These are phyloP conservation scores for Aspergillus tubingensis DNA, from an alignment of 2,329 filamentous ascomycete species.

Conservation along the genomic window DNA sequence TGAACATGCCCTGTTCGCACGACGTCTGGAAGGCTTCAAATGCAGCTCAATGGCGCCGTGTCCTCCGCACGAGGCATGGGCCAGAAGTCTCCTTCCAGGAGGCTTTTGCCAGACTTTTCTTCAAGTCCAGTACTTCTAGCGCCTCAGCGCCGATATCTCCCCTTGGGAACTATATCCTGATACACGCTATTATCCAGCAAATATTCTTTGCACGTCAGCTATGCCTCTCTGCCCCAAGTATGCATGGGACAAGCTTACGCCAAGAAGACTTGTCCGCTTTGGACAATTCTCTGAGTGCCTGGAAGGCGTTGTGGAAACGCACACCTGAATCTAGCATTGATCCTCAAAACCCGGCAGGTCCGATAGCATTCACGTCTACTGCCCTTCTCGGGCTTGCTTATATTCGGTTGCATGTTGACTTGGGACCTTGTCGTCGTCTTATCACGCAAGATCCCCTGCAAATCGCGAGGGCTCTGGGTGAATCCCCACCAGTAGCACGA, in stretches of 20 bases:
- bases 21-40: slow-evolving; percentile 58
- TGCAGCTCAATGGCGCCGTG: slow-evolving; percentile 52
- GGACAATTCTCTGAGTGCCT: slow-evolving; percentile 51
- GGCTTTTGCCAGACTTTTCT: slow-evolving; percentile 48
- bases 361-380: slow-evolving; percentile 56
- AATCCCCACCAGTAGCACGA: slow-evolving; percentile 46
- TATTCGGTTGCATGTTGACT: slow-evolving; percentile 50
- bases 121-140: slow-evolving; percentile 39
- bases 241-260: slow-evolving; percentile 46
- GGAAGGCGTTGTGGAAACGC: slow-evolving; percentile 57
- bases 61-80: slow-evolving; percentile 37
- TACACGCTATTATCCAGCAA: slow-evolving; percentile 57
- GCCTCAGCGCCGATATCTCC: slow-evolving; percentile 48
- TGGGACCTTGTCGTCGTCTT: slow-evolving; percentile 50
- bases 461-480: slow-evolving; percentile 49
- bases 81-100: slow-evolving; percentile 46
- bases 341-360: slow-evolving; percentile 55
- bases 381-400: slow-evolving; percentile 51
- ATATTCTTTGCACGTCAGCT: slow-evolving; percentile 55
- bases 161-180: slow-evolving; percentile 57
- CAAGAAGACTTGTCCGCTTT: slow-evolving; percentile 48
- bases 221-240: slow-evolving; percentile 47
- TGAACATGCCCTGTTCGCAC: slow-evolving; percentile 57
- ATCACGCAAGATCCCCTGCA: slow-evolving; percentile 50
- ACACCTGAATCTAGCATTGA: slow-evolving; percentile 57